Conservation (phyloP, 2,329 filamentous ascomycete genomes). For the Zalaria obscura region DNA sequence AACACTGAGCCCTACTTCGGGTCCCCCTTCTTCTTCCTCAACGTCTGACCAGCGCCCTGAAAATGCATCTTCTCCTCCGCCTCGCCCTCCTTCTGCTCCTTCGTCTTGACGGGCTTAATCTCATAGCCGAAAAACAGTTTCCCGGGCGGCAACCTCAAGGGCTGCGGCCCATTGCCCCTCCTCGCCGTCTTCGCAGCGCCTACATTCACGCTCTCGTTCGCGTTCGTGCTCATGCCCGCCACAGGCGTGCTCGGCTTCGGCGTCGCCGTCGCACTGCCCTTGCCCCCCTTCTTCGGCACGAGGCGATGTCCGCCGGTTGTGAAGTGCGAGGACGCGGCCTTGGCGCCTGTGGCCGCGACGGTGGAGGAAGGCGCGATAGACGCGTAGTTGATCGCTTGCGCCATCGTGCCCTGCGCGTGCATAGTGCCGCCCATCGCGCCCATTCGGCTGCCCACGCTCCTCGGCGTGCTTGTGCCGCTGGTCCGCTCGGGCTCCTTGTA, state of each 20-base stretch:
- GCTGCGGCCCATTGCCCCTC: constrained; percentile 66
- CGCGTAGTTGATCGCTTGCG: constrained; percentile 91
- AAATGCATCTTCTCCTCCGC: constrained; percentile 49
- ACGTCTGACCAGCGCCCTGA: constrained; percentile 64
- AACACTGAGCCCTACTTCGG: constrained; percentile 3
- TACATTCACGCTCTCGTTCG: constrained; percentile 44
- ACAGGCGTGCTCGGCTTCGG: constrained; percentile 42
- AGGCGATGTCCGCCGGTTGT: constrained; percentile 66
- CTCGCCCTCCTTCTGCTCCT: constrained; percentile 54
- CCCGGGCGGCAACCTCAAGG: constrained; percentile 68
- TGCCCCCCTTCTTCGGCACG: constrained; percentile 69
- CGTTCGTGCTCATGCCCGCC: constrained; percentile 28
- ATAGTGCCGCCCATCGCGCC: constrained; percentile 52
- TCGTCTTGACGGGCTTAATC: constrained; percentile 73
- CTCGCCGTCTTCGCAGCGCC: constrained; percentile 24
- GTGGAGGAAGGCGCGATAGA: constrained; percentile 70
- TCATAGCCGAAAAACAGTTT: constrained; percentile 97
- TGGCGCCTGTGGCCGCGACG: constrained; percentile 47
- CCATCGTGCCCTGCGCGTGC: constrained; percentile 85
- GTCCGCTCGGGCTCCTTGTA: constrained; percentile 73
- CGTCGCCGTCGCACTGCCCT: constrained; percentile 40
- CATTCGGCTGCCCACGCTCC: constrained; percentile 34
- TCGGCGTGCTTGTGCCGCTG: constrained; percentile 78
- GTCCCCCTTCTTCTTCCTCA: constrained; percentile 58
- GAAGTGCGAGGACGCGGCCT: constrained; percentile 62